Evolutionary conservation across 2,329 filamentous ascomycete genomes (phyloP).

Genomic region (Verticillium klebahnii): DNA sequence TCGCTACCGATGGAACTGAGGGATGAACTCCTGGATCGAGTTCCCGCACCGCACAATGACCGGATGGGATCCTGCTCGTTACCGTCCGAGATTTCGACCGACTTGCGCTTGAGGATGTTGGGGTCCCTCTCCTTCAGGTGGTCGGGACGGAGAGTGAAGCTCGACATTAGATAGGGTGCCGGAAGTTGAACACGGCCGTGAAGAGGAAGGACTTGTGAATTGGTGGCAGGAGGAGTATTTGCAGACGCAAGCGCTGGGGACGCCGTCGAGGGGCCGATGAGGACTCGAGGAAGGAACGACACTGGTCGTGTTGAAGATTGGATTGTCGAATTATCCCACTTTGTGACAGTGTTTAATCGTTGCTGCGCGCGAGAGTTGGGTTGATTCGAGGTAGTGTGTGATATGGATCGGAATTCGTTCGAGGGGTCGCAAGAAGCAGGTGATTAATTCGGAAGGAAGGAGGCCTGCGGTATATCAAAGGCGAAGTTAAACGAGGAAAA

Average conservation of each 20-base stretch:
- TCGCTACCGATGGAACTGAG: background rate
- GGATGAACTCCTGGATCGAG: background rate
- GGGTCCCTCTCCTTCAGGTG: background rate
- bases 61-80: background rate
- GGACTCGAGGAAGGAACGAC: background rate
- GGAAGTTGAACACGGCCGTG: background rate
- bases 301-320: too few species aligned
- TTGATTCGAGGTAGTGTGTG: too few species aligned
- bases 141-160: background rate
- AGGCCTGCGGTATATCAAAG: background rate
- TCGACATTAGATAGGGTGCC: background rate
- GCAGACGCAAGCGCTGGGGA: too few species aligned
- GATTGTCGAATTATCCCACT: too few species aligned
- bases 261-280: background rate
- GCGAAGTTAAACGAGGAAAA: background rate
- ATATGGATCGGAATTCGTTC: too few species aligned
- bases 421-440: background rate
- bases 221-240: background rate
- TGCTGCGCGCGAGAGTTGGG: too few species aligned
- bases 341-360: too few species aligned
- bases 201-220: background rate
- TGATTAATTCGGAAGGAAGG: background rate
- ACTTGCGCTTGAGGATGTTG: background rate
- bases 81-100: background rate
- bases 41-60: background rate